These are phyloP conservation scores for Lactarius trivialis DNA, from an alignment of 768 basidiomycete genomes.

Conservation along the genomic window DNA sequence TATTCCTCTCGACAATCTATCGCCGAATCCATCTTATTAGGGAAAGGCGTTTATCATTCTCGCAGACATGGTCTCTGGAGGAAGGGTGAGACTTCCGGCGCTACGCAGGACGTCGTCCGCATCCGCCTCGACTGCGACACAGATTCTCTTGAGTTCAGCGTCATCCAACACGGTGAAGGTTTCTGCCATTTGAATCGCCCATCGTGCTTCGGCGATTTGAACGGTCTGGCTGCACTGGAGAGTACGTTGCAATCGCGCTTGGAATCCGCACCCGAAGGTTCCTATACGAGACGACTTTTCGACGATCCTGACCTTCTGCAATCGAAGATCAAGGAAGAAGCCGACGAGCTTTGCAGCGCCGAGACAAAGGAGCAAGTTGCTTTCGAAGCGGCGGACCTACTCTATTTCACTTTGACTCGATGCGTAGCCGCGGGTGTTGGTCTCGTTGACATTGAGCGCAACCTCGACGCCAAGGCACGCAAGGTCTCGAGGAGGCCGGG, in stretches of 20 bases:
- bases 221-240: slow-evolving; percentile 80
- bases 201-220: slow-evolving; percentile 82
- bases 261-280: slow-evolving; percentile 75
- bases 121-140: slow-evolving; percentile 89
- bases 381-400: slow-evolving; percentile 90
- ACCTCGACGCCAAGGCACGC: slow-evolving; percentile 78
- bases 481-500: slow-evolving; percentile 84
- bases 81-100: slow-evolving; percentile 94
- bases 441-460: slow-evolving; percentile 75
- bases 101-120: slow-evolving; percentile 78
- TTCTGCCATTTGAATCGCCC: slow-evolving; percentile 88
- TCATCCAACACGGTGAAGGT: slow-evolving; percentile 82
- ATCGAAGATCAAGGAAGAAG: slow-evolving; percentile 98
- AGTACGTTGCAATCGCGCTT: slow-evolving; percentile 67
- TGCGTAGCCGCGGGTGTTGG: slow-evolving; percentile 80
- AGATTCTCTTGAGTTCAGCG: slow-evolving; percentile 86
- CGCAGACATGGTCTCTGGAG: slow-evolving; percentile 94
- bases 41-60: slow-evolving; percentile 93
- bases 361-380: slow-evolving; percentile 74
- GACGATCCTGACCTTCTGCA: slow-evolving; percentile 71
- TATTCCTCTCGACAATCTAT: slow-evolving; percentile 90
- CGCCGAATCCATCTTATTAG: slow-evolving; percentile 77
- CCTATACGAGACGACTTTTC: slow-evolving; percentile 87
- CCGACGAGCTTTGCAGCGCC: slow-evolving; percentile 89
- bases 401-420: slow-evolving; percentile 86